Evolutionary conservation across 164 flowering plant species (phyloP).

Genomic region (Chimonanthus salicifolius): DNA sequence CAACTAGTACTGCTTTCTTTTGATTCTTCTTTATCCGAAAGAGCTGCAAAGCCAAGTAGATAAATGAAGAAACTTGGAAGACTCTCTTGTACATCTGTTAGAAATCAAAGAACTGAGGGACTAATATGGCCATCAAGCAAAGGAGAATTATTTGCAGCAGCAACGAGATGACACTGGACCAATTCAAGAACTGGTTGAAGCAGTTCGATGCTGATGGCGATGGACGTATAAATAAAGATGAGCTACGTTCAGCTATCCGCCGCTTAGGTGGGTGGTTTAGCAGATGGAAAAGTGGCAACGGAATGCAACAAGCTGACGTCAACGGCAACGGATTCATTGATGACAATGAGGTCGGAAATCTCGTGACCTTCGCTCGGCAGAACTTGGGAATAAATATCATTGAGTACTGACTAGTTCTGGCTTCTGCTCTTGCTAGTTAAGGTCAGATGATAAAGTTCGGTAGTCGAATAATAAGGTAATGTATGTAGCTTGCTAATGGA

Average conservation of each 20-base stretch:
- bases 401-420: background rate
- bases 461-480: too few relatives aligned
- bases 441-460: too few relatives aligned
- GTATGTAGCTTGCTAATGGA: too few relatives aligned
- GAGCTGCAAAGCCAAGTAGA: background rate
- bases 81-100: background rate
- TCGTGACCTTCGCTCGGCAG: background rate
- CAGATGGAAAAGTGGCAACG: background rate
- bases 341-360: slow-evolving; percentile 68
- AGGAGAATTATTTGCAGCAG: background rate
- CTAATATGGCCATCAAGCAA: background rate
- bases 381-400: slow-evolving; percentile 6
- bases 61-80: background rate
- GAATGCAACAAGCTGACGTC: slow-evolving; percentile 46
- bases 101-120: background rate
- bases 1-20: too few relatives aligned
- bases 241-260: slow-evolving; percentile 11
- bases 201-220: slow-evolving; percentile 29
- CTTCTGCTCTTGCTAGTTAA: too few relatives aligned
- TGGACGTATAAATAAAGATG: slow-evolving; percentile 42
- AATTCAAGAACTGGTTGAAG: slow-evolving; percentile 27
- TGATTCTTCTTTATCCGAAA: too few relatives aligned
- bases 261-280: slow-evolving; percentile 1
- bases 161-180: slow-evolving; percentile 4
- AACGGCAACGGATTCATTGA: slow-evolving; percentile 77